Conservation (phyloP, 192 early-diverging fungal species). For the Coemansia sp. region DNA sequence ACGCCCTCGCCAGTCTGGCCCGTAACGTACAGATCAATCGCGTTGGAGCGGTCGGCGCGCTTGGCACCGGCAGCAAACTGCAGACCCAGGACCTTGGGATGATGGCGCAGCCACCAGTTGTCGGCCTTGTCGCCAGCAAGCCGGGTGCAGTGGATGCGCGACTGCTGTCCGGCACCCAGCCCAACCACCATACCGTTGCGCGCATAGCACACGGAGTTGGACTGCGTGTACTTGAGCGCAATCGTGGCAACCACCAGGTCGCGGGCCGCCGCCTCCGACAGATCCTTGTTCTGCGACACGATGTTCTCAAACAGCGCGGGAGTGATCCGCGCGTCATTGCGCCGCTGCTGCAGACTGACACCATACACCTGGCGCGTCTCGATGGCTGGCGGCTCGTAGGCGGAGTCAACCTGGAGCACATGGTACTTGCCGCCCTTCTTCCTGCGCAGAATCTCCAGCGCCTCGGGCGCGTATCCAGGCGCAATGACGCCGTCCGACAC, state of each 20-base stretch:
- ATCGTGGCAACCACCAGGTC: constrained; percentile 97
- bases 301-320: constrained; percentile 80
- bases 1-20: constrained; percentile 77
- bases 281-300: constrained; percentile 75
- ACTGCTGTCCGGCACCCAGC: constrained; percentile 97
- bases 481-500: constrained; percentile 98
- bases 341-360: constrained; percentile 84
- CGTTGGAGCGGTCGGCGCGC: constrained; percentile 95
- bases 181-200: constrained; percentile 97
- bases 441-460: constrained; percentile 85
- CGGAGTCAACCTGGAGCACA: constrained; percentile 89
- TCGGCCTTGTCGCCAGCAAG: constrained; percentile 99
- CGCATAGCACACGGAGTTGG: constrained; percentile 98
- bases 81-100: constrained; percentile 89
- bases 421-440: constrained; percentile 99
- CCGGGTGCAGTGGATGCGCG: constrained; percentile 97
- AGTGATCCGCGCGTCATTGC: constrained; percentile 84
- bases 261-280: constrained; percentile 67
- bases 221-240: constrained; percentile 99
- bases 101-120: constrained; percentile 98
- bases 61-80: constrained; percentile 85
- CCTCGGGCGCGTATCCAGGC: constrained; percentile 81
- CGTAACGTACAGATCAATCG: constrained; percentile 93
- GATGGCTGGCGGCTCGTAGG: constrained; percentile 78
- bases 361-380: constrained; percentile 98